Evolutionary conservation across 2,329 filamentous ascomycete species (phyloP), one percentile per base, ranked within the genome.

Genomic region (Elsinoe fawcettii): DNA sequence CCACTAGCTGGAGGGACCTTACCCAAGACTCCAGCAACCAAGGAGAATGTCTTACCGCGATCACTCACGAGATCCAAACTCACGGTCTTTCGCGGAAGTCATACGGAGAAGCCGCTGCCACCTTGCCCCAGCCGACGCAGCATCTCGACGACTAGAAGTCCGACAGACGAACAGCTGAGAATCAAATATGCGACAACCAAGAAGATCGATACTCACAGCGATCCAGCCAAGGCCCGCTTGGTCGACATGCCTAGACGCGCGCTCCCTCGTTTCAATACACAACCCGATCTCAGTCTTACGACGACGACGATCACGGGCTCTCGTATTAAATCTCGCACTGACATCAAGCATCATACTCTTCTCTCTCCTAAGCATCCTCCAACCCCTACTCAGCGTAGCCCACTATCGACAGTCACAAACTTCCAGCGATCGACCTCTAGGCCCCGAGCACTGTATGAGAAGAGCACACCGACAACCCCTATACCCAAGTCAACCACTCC

Each of bases 31-130:
- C 5, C 43, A 58, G 16, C 59, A 63, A 18, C 62, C 7, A 43
- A 44, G 16, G 46, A 51, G 47, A 41, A 51, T 22, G n/a, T 54
- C 47, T 16, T 58, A 36, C 56, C 56, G n/a, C 34, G 11, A 14
- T 16, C 44, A n/a, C 11, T 51, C 25, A 36, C 34, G 34, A 30
- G 27, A 18, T 41, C 43, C 14, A 57, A 49, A 16, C 30, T 46
- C 44, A 36, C 20, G 3, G 9, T 46, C 34, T 32, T 46, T 30
- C 56, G 49, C 47, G 56, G 20, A 51, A 46, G 11, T 41, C 30
- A 32, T 44, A 44, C 37, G 66, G 53, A 58, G 66, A 49, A 68
- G 65, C 65, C 64, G 66, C 59, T 69, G 65, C 18, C 68, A 69
- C 61, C 67, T 65, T 39, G 47, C 68, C 18, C 49, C 67, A 51